Evolutionary conservation across 257 asterid genomes (phyloP).

Genomic region (Nicotiana obtusifolia): DNA sequence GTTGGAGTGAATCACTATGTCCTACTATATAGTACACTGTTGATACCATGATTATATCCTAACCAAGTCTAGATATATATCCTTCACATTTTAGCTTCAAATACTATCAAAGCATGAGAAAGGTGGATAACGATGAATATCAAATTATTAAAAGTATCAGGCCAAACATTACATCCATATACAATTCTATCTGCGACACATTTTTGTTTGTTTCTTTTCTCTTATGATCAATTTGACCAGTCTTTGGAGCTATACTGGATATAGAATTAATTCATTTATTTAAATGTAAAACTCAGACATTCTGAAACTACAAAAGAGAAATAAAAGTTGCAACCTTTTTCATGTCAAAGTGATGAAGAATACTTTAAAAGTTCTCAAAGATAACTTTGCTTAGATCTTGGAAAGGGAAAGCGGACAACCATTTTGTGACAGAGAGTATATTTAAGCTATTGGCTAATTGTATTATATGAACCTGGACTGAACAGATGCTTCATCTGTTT

Average conservation of each 20-base stretch:
- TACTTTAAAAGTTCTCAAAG: neutral
- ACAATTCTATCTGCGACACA: neutral
- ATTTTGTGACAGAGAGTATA: slow-evolving; percentile 1
- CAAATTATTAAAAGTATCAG: neutral
- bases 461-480: neutral
- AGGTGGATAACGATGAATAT: neutral
- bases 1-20: neutral
- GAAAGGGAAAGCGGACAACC: neutral
- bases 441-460: neutral
- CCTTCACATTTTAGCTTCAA: neutral
- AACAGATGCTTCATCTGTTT: slow-evolving; percentile 3
- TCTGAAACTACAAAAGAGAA: neutral
- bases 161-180: neutral
- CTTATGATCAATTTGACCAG: neutral
- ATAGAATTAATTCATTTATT: neutral
- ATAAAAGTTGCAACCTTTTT: neutral
- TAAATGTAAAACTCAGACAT: neutral
- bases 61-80: neutral
- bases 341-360: slow-evolving; percentile 5
- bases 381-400: neutral
- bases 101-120: neutral
- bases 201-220: neutral
- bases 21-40: neutral
- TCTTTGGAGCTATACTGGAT: neutral
- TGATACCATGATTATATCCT: neutral